Conservation (phyloP, 495 filamentous ascomycete genomes). For the Daldinia caldariorum region DNA sequence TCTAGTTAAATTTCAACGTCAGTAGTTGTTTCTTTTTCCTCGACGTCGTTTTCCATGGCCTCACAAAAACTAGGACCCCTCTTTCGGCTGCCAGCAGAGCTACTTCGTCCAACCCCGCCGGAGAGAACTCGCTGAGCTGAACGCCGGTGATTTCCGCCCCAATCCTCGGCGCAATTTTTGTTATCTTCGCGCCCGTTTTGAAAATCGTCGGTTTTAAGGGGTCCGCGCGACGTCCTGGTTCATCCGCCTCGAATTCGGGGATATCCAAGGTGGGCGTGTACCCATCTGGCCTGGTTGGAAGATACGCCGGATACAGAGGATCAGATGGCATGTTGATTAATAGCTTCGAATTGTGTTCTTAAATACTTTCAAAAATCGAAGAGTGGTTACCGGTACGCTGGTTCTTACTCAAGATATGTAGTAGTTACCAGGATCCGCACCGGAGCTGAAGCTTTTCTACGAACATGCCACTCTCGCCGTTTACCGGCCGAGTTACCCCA, state of each 20-base stretch:
- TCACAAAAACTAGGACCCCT: neutral
- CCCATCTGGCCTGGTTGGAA: constrained; percentile 26
- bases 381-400: neutral
- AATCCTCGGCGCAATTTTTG: neutral
- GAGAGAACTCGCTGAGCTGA: neutral
- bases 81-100: constrained; percentile 1
- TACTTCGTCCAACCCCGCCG: neutral
- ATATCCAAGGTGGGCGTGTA: constrained; percentile 21
- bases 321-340: neutral
- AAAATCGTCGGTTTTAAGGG: constrained; percentile 30
- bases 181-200: neutral
- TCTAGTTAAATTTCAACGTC: neutral
- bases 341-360: neutral
- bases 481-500: neutral
- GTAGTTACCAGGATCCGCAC: neutral
- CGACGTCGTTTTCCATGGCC: neutral
- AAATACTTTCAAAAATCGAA: neutral
- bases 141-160: neutral
- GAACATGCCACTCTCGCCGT: neutral
- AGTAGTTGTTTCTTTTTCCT: neutral
- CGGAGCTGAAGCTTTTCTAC: neutral
- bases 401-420: neutral
- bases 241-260: constrained; percentile 27
- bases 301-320: constrained; percentile 19
- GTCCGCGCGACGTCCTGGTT: constrained; percentile 36